phyloP scores from a whole-genome alignment of 805 yeast genomes.

The Metschnikowia arizonensis region DNA sequence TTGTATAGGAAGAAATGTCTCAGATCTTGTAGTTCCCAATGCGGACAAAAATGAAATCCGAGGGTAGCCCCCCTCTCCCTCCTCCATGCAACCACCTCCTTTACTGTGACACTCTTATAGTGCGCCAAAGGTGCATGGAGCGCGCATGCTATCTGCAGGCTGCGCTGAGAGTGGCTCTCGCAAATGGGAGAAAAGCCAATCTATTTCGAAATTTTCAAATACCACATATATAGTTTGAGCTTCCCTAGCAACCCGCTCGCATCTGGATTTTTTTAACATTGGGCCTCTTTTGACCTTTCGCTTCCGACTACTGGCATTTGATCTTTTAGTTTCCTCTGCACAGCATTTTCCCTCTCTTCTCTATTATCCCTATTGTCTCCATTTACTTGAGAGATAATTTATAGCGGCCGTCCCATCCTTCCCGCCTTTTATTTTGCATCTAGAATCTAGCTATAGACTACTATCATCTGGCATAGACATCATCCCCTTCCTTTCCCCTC shows the following conservation, averaged over 20 bases:
- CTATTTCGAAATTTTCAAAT: background rate
- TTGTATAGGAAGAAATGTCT: slow-evolving; percentile 1
- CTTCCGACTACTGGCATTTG: slow-evolving; percentile 1
- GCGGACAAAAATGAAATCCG: slow-evolving; percentile 2
- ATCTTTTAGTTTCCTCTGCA: background rate
- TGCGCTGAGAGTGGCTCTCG: slow-evolving; percentile 4
- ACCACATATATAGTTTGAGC: slow-evolving; percentile 1
- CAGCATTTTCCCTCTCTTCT: slow-evolving; percentile 5
- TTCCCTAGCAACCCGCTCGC: background rate
- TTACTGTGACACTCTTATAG: slow-evolving; percentile 3
- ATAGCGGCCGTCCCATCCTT: background rate
- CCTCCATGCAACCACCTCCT: slow-evolving; percentile 9
- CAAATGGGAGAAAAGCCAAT: background rate
- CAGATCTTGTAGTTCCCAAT: slow-evolving; percentile 4
- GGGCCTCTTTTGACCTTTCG: slow-evolving; percentile 2
- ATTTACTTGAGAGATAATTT: slow-evolving; percentile 4
- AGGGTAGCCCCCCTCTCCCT: slow-evolving; percentile 5
- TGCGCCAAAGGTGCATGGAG: slow-evolving; percentile 6
- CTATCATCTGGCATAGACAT: background rate
- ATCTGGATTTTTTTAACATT: slow-evolving; percentile 6
- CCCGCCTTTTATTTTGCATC: slow-evolving; percentile 1
- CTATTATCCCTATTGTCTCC: slow-evolving; percentile 2
- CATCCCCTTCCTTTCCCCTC: background rate
- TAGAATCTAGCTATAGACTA: slow-evolving; percentile 1
- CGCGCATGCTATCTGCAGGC: slow-evolving; percentile 4